These are phyloP conservation scores for Kwoniella europaea DNA, from an alignment of 768 basidiomycete genomes.

Conservation along the genomic window DNA sequence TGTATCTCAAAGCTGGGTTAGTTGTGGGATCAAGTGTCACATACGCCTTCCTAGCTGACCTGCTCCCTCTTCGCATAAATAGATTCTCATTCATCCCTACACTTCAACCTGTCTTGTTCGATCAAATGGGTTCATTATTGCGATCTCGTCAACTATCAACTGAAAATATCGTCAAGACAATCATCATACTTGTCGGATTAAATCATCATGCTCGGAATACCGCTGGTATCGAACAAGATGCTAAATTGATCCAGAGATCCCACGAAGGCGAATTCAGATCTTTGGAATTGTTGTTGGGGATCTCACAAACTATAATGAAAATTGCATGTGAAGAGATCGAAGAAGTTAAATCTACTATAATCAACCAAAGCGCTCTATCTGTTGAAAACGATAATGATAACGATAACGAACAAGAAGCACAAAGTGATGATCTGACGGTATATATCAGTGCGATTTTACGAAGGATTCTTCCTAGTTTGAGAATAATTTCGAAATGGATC, in stretches of 20 bases:
- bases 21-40: slow-evolving; percentile 17
- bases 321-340: slow-evolving; percentile 62
- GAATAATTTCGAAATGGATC: slow-evolving; percentile 89
- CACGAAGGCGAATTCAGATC: slow-evolving; percentile 69
- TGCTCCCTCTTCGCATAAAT: slow-evolving; percentile 27
- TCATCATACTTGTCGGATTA: slow-evolving; percentile 77
- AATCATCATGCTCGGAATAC: slow-evolving; percentile 74
- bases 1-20: slow-evolving; percentile 61
- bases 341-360: slow-evolving; percentile 14
- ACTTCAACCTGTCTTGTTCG: slow-evolving; percentile 41
- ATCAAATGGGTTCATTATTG: slow-evolving; percentile 68
- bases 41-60: slow-evolving; percentile 8
- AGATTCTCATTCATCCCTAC: slow-evolving; percentile 38
- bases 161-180: slow-evolving; percentile 75
- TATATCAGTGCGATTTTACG: slow-evolving; percentile 81
- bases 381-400: slow-evolving; percentile 28
- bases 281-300: slow-evolving; percentile 69
- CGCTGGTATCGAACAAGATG: slow-evolving; percentile 28
- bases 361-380: slow-evolving; percentile 30
- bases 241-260: slow-evolving; percentile 38
- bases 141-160: slow-evolving; percentile 72
- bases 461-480: slow-evolving; percentile 80
- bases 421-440: slow-evolving; percentile 13
- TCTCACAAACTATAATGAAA: slow-evolving; percentile 69
- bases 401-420: slow-evolving; percentile 1